A percentile compares a stretch with the other conserved stretches of the same genome.
phyloP scores from a whole-genome alignment of 2,329 filamentous ascomycete species.

The Monascus ruber region DNA sequence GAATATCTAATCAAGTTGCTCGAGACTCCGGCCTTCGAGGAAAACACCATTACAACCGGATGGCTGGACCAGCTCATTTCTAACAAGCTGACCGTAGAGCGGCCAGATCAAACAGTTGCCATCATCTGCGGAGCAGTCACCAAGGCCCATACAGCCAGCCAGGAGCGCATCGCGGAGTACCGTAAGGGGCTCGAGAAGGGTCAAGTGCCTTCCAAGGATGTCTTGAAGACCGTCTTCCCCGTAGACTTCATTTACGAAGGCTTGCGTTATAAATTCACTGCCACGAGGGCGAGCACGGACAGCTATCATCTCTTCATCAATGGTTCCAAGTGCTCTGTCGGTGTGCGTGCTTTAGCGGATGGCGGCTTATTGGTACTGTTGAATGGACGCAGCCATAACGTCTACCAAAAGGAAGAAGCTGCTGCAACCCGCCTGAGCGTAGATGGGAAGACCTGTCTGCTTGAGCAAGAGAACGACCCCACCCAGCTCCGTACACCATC shows the following conservation, averaged over 20 bases:
- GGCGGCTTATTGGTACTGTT: slow-evolving; percentile 87
- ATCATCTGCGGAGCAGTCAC: slow-evolving; percentile 90
- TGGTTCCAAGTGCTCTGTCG: slow-evolving; percentile 88
- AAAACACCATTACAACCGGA: slow-evolving; percentile 97
- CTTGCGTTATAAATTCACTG: slow-evolving; percentile 93
- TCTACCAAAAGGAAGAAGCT: slow-evolving; percentile 99
- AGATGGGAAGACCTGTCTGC: slow-evolving; percentile 92
- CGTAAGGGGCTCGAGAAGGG: slow-evolving; percentile 84
- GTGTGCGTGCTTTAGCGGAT: slow-evolving; percentile 83
- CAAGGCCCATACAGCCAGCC: slow-evolving; percentile 90
- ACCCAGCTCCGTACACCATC: slow-evolving; percentile 91
- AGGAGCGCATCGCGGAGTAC: slow-evolving; percentile 79
- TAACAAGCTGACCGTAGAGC: slow-evolving; percentile 91
- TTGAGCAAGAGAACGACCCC: slow-evolving; percentile 98
- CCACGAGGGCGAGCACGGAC: slow-evolving; percentile 79
- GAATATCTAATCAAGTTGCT: slow-evolving; percentile 98
- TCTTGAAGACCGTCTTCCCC: slow-evolving; percentile 93
- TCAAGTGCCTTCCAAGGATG: slow-evolving; percentile 91
- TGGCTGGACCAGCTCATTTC: slow-evolving; percentile 98
- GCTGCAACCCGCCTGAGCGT: slow-evolving; percentile 91
- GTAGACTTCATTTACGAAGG: slow-evolving; percentile 99
- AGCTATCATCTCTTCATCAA: slow-evolving; percentile 99
- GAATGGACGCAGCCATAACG: slow-evolving; percentile 86
- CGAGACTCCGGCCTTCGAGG: slow-evolving; percentile 95
- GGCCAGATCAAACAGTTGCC: slow-evolving; percentile 86